A percentile compares a stretch with the other conserved stretches of the same genome.
Conservation (phyloP, 1,139 yeast genomes). For the Geotrichum restrictum region DNA sequence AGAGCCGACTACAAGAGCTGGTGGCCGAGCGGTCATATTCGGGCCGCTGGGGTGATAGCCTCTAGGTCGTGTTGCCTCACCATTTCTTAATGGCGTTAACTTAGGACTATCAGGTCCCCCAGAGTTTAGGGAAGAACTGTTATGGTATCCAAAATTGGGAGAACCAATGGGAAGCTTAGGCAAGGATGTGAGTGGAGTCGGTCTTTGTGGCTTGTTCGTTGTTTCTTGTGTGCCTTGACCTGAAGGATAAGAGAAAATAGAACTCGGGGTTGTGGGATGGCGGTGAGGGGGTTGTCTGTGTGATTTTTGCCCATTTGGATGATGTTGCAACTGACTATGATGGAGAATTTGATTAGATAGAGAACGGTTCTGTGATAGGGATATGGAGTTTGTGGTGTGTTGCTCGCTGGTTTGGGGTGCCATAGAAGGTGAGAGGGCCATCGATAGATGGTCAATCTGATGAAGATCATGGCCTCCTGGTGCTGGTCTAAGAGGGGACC, state of each 20-base stretch:
- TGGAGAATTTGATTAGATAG: slow-evolving; percentile 8
- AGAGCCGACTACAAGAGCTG: background rate
- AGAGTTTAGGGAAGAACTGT: background rate
- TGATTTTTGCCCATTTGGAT: slow-evolving; percentile 9
- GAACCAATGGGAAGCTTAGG: background rate
- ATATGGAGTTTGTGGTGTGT: background rate
- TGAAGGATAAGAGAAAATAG: slow-evolving; percentile 16
- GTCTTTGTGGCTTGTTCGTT: slow-evolving; percentile 1
- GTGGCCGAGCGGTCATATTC: slow-evolving; percentile 1
- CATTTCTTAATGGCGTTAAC: background rate
- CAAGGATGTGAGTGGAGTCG: background rate
- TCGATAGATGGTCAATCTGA: slow-evolving; percentile 16
- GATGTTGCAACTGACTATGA: slow-evolving; percentile 19
- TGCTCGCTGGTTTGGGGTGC: slow-evolving; percentile 1
- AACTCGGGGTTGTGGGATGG: slow-evolving; percentile 17
- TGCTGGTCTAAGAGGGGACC: slow-evolving; percentile 24
- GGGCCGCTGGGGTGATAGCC: background rate
- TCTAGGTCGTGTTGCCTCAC: background rate
- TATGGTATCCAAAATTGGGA: slow-evolving; percentile 7
- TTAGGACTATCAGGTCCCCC: background rate
- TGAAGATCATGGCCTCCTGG: slow-evolving; percentile 20
- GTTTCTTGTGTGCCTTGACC: background rate
- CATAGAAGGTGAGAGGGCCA: slow-evolving; percentile 16
- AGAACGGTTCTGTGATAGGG: background rate
- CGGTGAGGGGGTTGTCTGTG: slow-evolving; percentile 5